These are phyloP conservation scores for Pseudogymnoascus sp. DNA, from an alignment of 2,329 filamentous ascomycete species.

Conservation along the genomic window DNA sequence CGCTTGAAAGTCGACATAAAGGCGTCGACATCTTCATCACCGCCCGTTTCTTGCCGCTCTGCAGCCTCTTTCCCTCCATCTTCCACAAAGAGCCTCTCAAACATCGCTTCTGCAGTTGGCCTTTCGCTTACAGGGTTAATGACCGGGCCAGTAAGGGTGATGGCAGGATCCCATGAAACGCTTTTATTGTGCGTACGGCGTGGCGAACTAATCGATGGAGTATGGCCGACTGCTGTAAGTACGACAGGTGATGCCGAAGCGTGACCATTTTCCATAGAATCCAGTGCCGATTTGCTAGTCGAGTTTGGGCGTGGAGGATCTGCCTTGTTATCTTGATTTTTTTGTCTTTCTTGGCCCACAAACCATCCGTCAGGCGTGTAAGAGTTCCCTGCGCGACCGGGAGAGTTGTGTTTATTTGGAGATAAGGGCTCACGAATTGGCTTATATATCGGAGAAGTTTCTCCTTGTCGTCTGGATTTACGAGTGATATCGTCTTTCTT, in stretches of 20 bases:
- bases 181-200: background rate
- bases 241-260: background rate
- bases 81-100: background rate
- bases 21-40: background rate
- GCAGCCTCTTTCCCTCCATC: background rate
- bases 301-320: background rate
- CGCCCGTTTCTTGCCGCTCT: background rate
- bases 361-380: background rate
- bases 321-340: background rate
- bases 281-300: background rate
- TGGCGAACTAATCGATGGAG: background rate
- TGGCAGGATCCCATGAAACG: conserved; percentile 2
- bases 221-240: background rate
- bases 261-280: background rate
- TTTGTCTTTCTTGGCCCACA: background rate
- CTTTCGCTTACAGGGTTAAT: background rate
- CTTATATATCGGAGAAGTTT: background rate
- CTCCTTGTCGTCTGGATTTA: background rate
- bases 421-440: background rate
- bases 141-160: background rate
- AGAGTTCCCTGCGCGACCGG: background rate
- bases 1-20: background rate
- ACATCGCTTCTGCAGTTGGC: background rate
- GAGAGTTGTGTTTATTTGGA: background rate
- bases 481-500: background rate